Percentiles rank a stretch among this genome's conserved stretches.
These are phyloP conservation scores for Exophiala phaeomuriformis DNA, from an alignment of 2,329 filamentous ascomycete genomes.

Conservation along the genomic window DNA sequence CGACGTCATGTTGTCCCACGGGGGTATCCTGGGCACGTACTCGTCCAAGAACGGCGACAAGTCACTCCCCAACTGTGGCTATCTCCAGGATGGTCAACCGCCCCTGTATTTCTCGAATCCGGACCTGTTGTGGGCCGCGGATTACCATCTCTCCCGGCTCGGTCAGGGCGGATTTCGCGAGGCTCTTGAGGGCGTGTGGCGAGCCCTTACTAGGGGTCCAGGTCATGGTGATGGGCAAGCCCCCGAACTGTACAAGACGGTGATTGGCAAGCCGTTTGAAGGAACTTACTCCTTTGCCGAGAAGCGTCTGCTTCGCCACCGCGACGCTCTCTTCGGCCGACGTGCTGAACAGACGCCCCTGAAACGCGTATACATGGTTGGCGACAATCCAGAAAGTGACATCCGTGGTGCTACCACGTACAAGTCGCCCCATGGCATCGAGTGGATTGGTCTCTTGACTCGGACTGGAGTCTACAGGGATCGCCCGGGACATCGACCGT, in stretches of 20 bases:
- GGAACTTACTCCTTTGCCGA: constrained; percentile 81
- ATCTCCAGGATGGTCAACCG: constrained; percentile 74
- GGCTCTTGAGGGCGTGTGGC: constrained; percentile 73
- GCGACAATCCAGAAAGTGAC: constrained; percentile 83
- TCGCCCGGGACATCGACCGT: constrained; percentile 47
- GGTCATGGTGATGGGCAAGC: constrained; percentile 26
- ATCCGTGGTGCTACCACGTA: constrained; percentile 81
- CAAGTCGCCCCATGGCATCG: constrained; percentile 56
- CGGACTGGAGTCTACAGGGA: constrained; percentile 66
- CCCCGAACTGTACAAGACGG: constrained; percentile 29
- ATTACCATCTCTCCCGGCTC: constrained; percentile 75
- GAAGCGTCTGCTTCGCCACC: constrained; percentile 57
- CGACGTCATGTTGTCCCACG: constrained; percentile 70
- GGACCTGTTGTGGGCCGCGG: constrained; percentile 82
- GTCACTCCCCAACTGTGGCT: constrained; percentile 64
- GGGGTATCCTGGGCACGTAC: constrained; percentile 74
- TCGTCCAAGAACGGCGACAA: constrained; percentile 62
- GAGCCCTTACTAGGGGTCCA: constrained; percentile 51
- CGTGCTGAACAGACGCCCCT: constrained; percentile 40
- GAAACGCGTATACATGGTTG: constrained; percentile 83
- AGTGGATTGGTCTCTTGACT: constrained; percentile 49
- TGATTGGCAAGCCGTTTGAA: constrained; percentile 75
- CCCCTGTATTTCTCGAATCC: constrained; percentile 80
- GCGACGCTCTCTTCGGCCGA: constrained; percentile 40
- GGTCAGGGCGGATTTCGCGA: constrained; percentile 88